Conservation (phyloP, 352 stramenopile genomes). For the Phytophthora hybrid region DNA sequence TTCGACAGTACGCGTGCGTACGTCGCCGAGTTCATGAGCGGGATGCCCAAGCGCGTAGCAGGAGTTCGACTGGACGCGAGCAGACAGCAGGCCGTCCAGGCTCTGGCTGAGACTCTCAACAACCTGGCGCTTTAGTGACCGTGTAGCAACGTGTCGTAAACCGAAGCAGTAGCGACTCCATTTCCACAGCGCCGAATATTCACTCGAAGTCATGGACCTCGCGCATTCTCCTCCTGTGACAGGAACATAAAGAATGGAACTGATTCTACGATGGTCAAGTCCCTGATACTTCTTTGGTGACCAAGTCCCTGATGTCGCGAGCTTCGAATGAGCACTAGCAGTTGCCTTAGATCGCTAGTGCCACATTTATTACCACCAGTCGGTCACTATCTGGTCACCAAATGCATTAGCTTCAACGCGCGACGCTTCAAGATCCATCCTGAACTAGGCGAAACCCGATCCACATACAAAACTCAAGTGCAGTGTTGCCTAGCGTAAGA, state of each 20-base stretch:
- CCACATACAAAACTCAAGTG: conserved; percentile 25
- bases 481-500: conserved; percentile 2
- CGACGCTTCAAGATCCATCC: conserved; percentile 33
- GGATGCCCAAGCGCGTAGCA: conserved; percentile 24
- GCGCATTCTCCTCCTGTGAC: too few relatives aligned
- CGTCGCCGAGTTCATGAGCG: conserved; percentile 33
- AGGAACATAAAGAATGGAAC: too few relatives aligned
- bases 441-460: not conserved
- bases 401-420: conserved; percentile 31
- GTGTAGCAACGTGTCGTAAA: not conserved
- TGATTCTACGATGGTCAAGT: too few relatives aligned
- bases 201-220: too few relatives aligned
- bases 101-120: conserved; percentile 36
- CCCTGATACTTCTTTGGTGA: too few relatives aligned
- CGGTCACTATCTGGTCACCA: not conserved
- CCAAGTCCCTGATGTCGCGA: not conserved
- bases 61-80: conserved; percentile 27
- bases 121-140: conserved; percentile 15
- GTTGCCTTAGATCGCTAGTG: conserved; percentile 12
- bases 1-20: conserved; percentile 39
- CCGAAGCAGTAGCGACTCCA: too few relatives aligned
- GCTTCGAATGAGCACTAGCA: conserved; percentile 2
- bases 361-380: not conserved
- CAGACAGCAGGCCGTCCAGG: conserved; percentile 36
- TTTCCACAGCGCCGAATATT: too few relatives aligned